Evolutionary conservation across 805 yeast genomes (phyloP).

Genomic region (Pichia scutulata): DNA sequence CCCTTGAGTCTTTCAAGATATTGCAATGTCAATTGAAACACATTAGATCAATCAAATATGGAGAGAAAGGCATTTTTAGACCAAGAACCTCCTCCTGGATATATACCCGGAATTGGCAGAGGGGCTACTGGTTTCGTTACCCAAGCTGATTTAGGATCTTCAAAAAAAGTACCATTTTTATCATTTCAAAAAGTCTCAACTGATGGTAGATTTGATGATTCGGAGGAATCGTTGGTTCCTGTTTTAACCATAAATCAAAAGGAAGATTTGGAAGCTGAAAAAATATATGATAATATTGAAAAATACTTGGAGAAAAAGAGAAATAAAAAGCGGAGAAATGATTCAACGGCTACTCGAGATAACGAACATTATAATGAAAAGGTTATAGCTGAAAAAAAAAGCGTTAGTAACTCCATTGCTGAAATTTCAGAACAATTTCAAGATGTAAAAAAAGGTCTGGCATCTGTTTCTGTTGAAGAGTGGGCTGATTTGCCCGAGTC

Average conservation of each 20-base stretch:
- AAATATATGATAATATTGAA: slow-evolving; percentile 62
- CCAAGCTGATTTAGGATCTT: slow-evolving; percentile 62
- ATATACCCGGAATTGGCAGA: slow-evolving; percentile 87
- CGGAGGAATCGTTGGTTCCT: slow-evolving; percentile 1
- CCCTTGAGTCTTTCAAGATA: too few species aligned
- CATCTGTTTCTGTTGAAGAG: slow-evolving; percentile 53
- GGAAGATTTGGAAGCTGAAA: slow-evolving; percentile 74
- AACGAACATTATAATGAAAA: slow-evolving; percentile 5
- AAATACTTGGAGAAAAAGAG: slow-evolving; percentile 30
- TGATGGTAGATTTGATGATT: slow-evolving; percentile 26
- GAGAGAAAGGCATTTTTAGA: slow-evolving; percentile 56
- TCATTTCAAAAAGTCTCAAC: slow-evolving; percentile 10
- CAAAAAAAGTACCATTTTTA: slow-evolving; percentile 29
- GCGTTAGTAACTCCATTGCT: slow-evolving; percentile 21
- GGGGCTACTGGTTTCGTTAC: slow-evolving; percentile 95
- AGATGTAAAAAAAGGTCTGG: slow-evolving; percentile 58
- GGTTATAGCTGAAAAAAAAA: slow-evolving; percentile 14
- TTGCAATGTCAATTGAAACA: too few species aligned
- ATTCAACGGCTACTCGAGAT: neutral
- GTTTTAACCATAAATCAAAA: slow-evolving; percentile 17
- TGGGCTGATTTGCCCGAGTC: slow-evolving; percentile 87
- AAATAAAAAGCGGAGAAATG: slow-evolving; percentile 23
- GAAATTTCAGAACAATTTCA: slow-evolving; percentile 49
- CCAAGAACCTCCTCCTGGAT: slow-evolving; percentile 83
- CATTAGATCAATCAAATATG: neutral